These are phyloP conservation scores for Furcasterigmium sp. DNA, from an alignment of 2,329 filamentous ascomycete genomes.

Conservation along the genomic window DNA sequence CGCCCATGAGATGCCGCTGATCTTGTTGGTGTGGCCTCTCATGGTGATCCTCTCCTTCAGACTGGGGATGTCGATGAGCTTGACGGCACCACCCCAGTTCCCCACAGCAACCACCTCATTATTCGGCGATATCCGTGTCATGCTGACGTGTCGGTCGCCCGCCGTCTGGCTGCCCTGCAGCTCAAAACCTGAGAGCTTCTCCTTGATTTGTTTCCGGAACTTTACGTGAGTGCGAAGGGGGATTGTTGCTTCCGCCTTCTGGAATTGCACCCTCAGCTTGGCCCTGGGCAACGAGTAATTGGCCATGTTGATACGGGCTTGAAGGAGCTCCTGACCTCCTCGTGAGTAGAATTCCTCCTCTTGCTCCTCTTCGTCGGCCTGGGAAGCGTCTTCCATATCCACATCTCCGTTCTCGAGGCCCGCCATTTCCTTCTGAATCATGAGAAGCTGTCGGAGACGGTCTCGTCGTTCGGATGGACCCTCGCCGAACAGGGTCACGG, in stretches of 20 bases:
- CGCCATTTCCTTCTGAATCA: conserved; percentile 62
- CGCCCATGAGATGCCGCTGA: conserved; percentile 87
- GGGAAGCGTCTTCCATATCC: conserved; percentile 53
- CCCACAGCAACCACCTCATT: conserved; percentile 81
- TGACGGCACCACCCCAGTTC: conserved; percentile 88
- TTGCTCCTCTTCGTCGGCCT: conserved; percentile 54
- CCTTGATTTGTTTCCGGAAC: conserved; percentile 84
- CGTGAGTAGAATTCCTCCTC: conserved; percentile 95
- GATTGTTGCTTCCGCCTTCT: conserved; percentile 77
- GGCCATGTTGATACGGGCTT: conserved; percentile 74
- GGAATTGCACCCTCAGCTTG: conserved; percentile 68
- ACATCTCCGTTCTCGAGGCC: conserved; percentile 52
- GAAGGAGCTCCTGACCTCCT: conserved; percentile 67
- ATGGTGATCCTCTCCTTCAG: conserved; percentile 71
- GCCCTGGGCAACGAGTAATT: conserved; percentile 79
- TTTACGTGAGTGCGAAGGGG: conserved; percentile 86
- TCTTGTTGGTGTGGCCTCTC: conserved; percentile 80
- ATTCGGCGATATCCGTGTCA: conserved; percentile 84
- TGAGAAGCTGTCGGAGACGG: conserved; percentile 75
- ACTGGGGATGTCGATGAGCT: conserved; percentile 77
- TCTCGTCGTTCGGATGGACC: conserved; percentile 81
- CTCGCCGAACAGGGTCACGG: conserved; percentile 91
- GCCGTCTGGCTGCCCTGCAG: conserved; percentile 91
- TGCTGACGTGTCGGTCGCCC: conserved; percentile 84
- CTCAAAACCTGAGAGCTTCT: conserved; percentile 75